phyloP scores from a whole-genome alignment of 352 stramenopile genomes.

The Phytophthora multivora region DNA sequence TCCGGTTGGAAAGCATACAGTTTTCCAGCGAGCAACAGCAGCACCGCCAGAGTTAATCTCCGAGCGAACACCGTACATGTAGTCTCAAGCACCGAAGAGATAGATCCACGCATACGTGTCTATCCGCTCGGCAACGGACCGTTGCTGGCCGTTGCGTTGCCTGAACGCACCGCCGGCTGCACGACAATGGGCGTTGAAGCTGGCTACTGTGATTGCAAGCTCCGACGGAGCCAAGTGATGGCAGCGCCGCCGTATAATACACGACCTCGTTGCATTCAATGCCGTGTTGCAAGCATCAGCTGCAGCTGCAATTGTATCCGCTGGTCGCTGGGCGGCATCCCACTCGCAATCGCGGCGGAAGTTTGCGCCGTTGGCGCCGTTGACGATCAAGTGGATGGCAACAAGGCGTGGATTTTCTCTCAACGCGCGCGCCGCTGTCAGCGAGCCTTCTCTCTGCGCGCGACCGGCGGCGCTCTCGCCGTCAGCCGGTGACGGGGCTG shows the following conservation, averaged over 20 bases:
- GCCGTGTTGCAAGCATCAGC: background rate
- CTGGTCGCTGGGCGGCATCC: conserved; percentile 6
- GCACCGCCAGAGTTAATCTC: too few species aligned
- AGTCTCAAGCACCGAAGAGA: too few species aligned
- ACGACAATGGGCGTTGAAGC: conserved; percentile 1
- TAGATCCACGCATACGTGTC: background rate
- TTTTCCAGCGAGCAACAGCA: background rate
- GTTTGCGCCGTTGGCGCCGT: conserved; percentile 30
- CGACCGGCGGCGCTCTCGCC: conserved; percentile 13
- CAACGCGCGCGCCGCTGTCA: conserved; percentile 16
- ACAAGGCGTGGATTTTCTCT: conserved; percentile 34
- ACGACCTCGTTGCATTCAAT: background rate
- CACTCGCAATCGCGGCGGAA: conserved; percentile 23
- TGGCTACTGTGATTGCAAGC: background rate
- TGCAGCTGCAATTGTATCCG: background rate
- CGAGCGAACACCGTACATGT: too few species aligned
- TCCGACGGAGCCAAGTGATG: background rate
- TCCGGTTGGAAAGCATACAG: background rate
- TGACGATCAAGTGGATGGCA: conserved; percentile 15
- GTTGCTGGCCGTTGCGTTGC: conserved; percentile 3
- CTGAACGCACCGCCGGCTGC: background rate
- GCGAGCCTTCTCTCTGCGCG: conserved; percentile 8
- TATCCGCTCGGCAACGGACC: conserved; percentile 3
- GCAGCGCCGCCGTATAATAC: background rate
- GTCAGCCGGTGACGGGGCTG: conserved; percentile 32